phyloP scores from a whole-genome alignment of 2,329 filamentous ascomycete species.

The Neurospora crassa region DNA sequence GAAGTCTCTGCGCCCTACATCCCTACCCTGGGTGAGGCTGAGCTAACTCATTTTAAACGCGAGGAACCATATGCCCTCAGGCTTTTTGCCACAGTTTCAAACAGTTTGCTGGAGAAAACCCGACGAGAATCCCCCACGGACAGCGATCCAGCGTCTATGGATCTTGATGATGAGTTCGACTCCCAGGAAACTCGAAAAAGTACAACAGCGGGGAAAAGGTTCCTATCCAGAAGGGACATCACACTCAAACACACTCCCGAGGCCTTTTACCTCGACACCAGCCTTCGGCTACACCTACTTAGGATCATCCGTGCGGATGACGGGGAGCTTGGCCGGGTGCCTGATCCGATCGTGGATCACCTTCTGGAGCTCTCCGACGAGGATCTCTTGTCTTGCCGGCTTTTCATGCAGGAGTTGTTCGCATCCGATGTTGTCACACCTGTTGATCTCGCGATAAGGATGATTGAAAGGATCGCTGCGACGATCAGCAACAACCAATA shows the following conservation, averaged over 20 bases:
- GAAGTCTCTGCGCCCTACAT: conserved; percentile 35
- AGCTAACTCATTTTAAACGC: conserved; percentile 28
- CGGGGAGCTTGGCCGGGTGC: conserved; percentile 39
- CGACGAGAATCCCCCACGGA: conserved; percentile 24
- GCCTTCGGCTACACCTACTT: conserved; percentile 36
- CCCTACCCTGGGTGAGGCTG: conserved; percentile 31
- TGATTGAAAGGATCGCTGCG: conserved; percentile 41
- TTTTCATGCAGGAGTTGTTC: conserved; percentile 42
- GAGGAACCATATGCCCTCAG: conserved; percentile 32
- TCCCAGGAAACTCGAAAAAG: conserved; percentile 45
- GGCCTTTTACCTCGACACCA: conserved; percentile 40
- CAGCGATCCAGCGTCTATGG: conserved; percentile 46
- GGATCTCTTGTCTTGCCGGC: conserved; percentile 42
- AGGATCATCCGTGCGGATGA: conserved; percentile 31
- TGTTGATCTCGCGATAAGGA: conserved; percentile 33
- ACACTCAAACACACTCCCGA: conserved; percentile 31
- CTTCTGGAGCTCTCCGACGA: conserved; percentile 41
- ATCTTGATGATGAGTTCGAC: conserved; percentile 60
- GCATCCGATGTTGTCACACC: conserved; percentile 42
- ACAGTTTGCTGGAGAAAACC: conserved; percentile 23
- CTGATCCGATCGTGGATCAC: conserved; percentile 38
- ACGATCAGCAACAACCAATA: conserved; percentile 43
- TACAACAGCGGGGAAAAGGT: conserved; percentile 24
- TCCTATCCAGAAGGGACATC: conserved; percentile 38
- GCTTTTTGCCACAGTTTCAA: conserved; percentile 32